phyloP scores from a whole-genome alignment of 768 basidiomycete species.

The Calvatia gigantea region DNA sequence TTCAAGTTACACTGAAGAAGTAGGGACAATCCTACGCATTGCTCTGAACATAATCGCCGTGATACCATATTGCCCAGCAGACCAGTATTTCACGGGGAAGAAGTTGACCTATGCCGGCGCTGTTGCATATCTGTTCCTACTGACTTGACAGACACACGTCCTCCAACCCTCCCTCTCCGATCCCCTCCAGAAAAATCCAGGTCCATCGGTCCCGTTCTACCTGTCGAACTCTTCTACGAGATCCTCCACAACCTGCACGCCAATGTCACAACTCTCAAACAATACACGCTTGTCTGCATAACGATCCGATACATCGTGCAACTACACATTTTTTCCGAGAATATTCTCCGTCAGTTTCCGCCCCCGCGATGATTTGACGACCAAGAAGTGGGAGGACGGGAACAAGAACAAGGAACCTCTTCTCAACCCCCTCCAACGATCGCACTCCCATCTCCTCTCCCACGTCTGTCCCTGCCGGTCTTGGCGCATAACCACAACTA shows the following conservation, averaged over 20 bases:
- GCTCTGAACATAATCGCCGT: too few relatives aligned
- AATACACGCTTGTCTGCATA: background rate
- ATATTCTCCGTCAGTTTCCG: slow-evolving; percentile 2
- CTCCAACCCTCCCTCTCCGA: too few relatives aligned
- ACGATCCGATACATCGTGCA: slow-evolving; percentile 9
- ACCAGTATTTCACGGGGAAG: too few relatives aligned
- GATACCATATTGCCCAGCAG: too few relatives aligned
- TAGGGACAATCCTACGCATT: too few relatives aligned
- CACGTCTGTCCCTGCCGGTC: slow-evolving; percentile 1
- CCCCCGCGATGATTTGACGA: too few relatives aligned
- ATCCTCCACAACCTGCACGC: background rate
- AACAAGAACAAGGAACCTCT: too few relatives aligned
- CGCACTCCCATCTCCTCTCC: slow-evolving; percentile 6
- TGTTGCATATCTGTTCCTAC: too few relatives aligned
- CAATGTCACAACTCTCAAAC: background rate
- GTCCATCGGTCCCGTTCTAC: background rate
- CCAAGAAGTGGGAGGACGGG: background rate
- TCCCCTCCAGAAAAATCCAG: too few relatives aligned
- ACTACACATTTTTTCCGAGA: slow-evolving; percentile 6
- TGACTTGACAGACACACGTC: too few relatives aligned
- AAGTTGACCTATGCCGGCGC: too few relatives aligned
- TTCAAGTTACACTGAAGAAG: too few relatives aligned
- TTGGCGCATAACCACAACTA: slow-evolving; percentile 6
- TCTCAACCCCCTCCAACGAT: background rate
- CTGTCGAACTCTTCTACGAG: slow-evolving; percentile 9